Conservation (phyloP, 805 yeast genomes). For the Nakazawaea holstii region DNA sequence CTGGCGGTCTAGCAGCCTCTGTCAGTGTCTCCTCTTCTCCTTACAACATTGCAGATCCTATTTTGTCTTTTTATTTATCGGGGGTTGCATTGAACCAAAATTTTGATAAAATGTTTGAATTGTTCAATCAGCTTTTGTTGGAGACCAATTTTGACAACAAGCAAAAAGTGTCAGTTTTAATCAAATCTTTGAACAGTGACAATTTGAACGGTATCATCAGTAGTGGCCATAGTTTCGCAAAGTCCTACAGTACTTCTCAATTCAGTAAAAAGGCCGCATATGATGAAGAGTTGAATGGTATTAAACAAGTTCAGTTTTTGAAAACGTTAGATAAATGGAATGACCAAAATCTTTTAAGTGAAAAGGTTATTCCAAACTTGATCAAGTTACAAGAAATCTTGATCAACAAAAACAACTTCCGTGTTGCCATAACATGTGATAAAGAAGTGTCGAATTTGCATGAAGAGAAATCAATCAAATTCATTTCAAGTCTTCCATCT, state of each 20-base stretch:
- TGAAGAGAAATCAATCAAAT: conserved; percentile 29
- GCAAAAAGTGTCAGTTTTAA: conserved; percentile 66
- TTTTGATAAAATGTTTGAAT: conserved; percentile 49
- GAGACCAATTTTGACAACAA: conserved; percentile 63
- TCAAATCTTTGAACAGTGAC: conserved; percentile 71
- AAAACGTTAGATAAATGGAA: conserved; percentile 52
- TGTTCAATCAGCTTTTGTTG: conserved; percentile 64
- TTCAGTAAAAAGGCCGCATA: conserved; percentile 57
- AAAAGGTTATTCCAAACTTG: conserved; percentile 62
- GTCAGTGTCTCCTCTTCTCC: conserved; percentile 55
- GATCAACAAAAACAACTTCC: conserved; percentile 35
- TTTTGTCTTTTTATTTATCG: conserved; percentile 48
- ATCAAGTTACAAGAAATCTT: conserved; percentile 42
- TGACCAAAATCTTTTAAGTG: conserved; percentile 40
- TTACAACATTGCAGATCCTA: conserved; percentile 37
- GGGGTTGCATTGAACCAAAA: conserved; percentile 73
- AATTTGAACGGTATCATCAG: conserved; percentile 78
- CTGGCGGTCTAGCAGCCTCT: conserved; percentile 80
- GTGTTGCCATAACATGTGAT: conserved; percentile 57
- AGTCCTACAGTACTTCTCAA: conserved; percentile 57
- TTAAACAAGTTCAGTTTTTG: conserved; percentile 70
- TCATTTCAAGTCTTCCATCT: conserved; percentile 17
- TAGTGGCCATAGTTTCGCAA: conserved; percentile 82
- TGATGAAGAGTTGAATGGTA: conserved; percentile 64
- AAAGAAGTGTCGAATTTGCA: conserved; percentile 30